Evolutionary conservation across 768 basidiomycete species (phyloP).

Genomic region (Pulveroboletus sp.): DNA sequence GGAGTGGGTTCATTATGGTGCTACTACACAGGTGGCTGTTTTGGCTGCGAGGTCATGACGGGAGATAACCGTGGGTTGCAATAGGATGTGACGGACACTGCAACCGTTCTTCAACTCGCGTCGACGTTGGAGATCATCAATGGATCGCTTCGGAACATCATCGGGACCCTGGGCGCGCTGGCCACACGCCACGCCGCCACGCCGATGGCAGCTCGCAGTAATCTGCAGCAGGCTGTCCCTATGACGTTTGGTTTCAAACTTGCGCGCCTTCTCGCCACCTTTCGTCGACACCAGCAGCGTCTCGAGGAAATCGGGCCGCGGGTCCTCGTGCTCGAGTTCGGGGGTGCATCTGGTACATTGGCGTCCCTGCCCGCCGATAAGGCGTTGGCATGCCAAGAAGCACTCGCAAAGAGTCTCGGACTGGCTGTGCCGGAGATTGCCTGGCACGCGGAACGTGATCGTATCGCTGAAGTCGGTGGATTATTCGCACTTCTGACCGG

Average conservation of each 20-base stretch:
- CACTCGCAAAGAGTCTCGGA: constrained; percentile 16
- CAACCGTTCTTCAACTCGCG: constrained; percentile 40
- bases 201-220: constrained; percentile 45
- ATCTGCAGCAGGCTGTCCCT: constrained; percentile 47
- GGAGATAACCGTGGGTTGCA: background rate
- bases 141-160: constrained; percentile 29
- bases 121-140: constrained; percentile 37
- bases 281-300: constrained; percentile 37
- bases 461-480: constrained; percentile 41
- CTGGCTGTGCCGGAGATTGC: constrained; percentile 26
- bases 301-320: constrained; percentile 36
- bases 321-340: constrained; percentile 41
- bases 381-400: constrained; percentile 25
- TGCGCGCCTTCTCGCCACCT: constrained; percentile 42
- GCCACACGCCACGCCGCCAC: constrained; percentile 34
- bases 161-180: constrained; percentile 26
- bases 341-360: constrained; percentile 45
- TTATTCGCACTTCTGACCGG: constrained; percentile 43
- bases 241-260: constrained; percentile 47
- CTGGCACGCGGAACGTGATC: constrained; percentile 43
- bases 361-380: constrained; percentile 40
- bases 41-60: background rate
- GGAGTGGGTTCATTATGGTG: constrained; percentile 48
- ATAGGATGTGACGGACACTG: constrained; percentile 48
- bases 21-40: constrained; percentile 42